Evolutionary conservation across 2,329 filamentous ascomycete genomes (phyloP), one percentile per base, ranked within the genome.

Genomic region (Trichoderma brevicompactum): DNA sequence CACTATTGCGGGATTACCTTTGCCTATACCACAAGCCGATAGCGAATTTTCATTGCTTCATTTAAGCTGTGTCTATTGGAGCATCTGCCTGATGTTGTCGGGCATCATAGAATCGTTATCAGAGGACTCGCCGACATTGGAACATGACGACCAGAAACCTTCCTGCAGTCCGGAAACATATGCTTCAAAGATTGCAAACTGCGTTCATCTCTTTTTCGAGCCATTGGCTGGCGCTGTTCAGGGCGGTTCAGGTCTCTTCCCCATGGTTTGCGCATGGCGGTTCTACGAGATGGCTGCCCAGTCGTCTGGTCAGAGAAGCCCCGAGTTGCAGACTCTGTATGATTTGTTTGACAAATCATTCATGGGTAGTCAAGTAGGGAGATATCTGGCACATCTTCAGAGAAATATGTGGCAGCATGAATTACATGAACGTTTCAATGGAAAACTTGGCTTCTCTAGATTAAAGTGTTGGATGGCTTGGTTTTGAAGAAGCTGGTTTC

Each of bases 31-130:
- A n/a, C 23, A 49, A n/a, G n/a, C 34, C 1, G 53, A 64, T 19
- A 46, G 43, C 15, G 64, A 65, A 4, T 65, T 65, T 15, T 53
- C 55, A 17, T 17, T 65, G 12, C 64, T 65, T 65, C 54, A 60
- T 23, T 36, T 61, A 19, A 60, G 44, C 3, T 60, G 54, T 12
- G 41, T 59, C 13, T 65, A 54, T 17, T 65, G 64, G 64, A 28
- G 46, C 13, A 40, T 28, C 15, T 44, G 48, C 34, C 17, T 65
- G 17, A 46, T 65, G 46, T 38, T 65, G 10, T 65, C 36, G 15
- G 61, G 54, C 34, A 49, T 65, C 28, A 54, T 52, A 17, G 17
- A 32, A 17, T 55, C 43, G 4, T 19, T 55, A 23, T 36, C 49
- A 32, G 40, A 28, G n/a, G 40, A 44, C 23, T 44, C n/a, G 7